Evolutionary conservation across 345 rosid species (phyloP).

Genomic region (Euphorbia tirucalli): DNA sequence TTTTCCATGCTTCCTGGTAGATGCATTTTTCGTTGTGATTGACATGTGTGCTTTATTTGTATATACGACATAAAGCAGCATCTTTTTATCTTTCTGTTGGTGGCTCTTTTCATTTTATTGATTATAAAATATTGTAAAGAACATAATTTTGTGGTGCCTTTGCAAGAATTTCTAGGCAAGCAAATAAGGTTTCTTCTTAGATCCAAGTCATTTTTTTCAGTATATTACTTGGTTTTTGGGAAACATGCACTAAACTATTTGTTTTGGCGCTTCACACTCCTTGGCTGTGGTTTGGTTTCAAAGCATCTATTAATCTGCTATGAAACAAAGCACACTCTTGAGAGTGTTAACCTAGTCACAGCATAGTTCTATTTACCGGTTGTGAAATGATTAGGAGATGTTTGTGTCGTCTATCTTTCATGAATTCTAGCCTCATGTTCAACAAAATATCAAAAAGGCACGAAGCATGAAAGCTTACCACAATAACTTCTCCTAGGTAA

Average conservation of each 20-base stretch:
- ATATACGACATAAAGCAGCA: not conserved
- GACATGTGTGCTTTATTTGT: not conserved
- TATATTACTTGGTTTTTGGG: not conserved
- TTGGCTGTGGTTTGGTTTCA: not conserved
- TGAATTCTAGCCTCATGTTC: not conserved
- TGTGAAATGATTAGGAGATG: not conserved
- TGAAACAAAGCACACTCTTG: not conserved
- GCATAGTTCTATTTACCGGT: not conserved
- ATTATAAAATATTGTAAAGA: not conserved
- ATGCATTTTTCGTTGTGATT: not conserved
- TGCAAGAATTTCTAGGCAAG: not conserved
- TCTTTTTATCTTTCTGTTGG: not conserved
- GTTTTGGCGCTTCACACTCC: not conserved
- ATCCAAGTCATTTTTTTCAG: not conserved
- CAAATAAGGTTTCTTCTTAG: not conserved
- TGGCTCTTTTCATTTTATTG: not conserved
- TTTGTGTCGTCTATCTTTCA: not conserved
- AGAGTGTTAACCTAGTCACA: not conserved
- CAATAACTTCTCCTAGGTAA: slow-evolving; percentile 66
- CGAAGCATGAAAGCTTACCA: slow-evolving; percentile 46
- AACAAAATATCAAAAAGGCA: not conserved
- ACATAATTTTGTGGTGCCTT: not conserved
- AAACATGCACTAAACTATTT: not conserved
- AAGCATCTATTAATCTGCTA: not conserved
- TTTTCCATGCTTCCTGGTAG: not conserved